Base-by-base conservation (phyloP, 73 alveolate species). In the Paramecium pentaurelia region DNA sequence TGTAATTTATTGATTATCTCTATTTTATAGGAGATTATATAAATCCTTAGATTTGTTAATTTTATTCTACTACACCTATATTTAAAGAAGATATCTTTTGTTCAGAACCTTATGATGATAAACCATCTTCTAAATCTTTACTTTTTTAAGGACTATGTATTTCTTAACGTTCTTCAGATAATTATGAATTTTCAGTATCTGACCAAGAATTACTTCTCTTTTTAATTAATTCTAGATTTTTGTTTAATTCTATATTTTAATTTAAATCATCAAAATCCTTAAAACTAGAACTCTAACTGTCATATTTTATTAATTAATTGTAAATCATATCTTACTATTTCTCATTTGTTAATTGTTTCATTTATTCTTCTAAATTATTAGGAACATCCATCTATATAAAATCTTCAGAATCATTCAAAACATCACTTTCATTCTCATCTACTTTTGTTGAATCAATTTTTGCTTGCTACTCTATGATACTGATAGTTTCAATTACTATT, bases 401-500 rank as follows among this genome's bases (percentile, higher is more conserved):
- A 84, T 84, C 92, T 47, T 51, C 80, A 25, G 34, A 4, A 37
- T 86, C 83, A 45, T 58, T 27, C 9, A 42, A 32, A 27, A 18
- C n/a, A 28, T 64, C 30, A 14, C 28, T 16, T 30, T 28, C 42
- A 64, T 25, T 27, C 12, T 20, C 20, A 22, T 85, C 51, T 25
- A 49, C 2, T 20, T 8, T 30, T 9, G 70, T 54, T 37, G 11
- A 25, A 27, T 51, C 28, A 30, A 36, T 25, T 12, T 36, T 54
- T 86, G 40, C 34, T 58, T 87, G 70, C 12, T 36, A 75, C 25
- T 92, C 95, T 0, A 6, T 20, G 8, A 59, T 45, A 30, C 80
- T 54, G 12, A 92, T 86, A 1, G 94, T 83, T 83, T 93, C 96
- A 18, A 93, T 64, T 8, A 92, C 60, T 22, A 96, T 94, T 91